phyloP scores from a whole-genome alignment of 2,329 filamentous ascomycete genomes.

The Fusarium solani-melongenae region DNA sequence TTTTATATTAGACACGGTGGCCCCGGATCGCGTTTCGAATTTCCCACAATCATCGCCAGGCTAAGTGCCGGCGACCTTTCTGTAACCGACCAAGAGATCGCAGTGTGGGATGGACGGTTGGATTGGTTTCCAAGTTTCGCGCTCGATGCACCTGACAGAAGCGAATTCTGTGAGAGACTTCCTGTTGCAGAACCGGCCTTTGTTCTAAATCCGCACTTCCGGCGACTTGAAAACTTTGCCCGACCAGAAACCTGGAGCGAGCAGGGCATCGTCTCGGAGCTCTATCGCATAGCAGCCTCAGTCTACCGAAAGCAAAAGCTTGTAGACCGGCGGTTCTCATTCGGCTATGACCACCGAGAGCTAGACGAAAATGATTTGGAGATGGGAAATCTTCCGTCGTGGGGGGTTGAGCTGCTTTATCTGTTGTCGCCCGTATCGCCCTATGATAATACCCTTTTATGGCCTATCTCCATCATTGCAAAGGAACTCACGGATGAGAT shows the following conservation, averaged over 20 bases:
- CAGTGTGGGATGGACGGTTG: slow-evolving; percentile 23
- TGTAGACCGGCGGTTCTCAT: neutral
- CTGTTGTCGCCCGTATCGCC: slow-evolving; percentile 3
- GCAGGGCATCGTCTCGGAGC: slow-evolving; percentile 13
- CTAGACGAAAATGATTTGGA: neutral
- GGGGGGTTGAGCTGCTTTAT: slow-evolving; percentile 17
- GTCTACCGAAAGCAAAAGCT: slow-evolving; percentile 23
- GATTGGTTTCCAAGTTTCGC: slow-evolving; percentile 34
- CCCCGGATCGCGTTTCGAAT: slow-evolving; percentile 2
- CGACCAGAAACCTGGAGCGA: neutral
- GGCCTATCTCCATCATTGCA: slow-evolving; percentile 28
- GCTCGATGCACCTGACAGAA: neutral
- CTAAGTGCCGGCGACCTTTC: slow-evolving; percentile 18
- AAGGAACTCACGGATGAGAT: slow-evolving; percentile 13
- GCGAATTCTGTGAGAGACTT: neutral
- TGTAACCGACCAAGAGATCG: slow-evolving; percentile 25
- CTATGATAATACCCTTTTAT: slow-evolving; percentile 26
- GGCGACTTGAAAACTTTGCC: neutral
- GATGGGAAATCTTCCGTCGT: slow-evolving; percentile 27
- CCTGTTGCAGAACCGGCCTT: neutral
- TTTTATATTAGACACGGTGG: slow-evolving; percentile 13
- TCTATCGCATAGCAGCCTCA: slow-evolving; percentile 30
- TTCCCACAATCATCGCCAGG: slow-evolving; percentile 25
- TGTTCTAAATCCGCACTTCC: neutral
- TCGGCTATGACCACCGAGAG: neutral